These are phyloP conservation scores for Chlorophyllum brunneum DNA, from an alignment of 768 basidiomycete species.

Conservation along the genomic window DNA sequence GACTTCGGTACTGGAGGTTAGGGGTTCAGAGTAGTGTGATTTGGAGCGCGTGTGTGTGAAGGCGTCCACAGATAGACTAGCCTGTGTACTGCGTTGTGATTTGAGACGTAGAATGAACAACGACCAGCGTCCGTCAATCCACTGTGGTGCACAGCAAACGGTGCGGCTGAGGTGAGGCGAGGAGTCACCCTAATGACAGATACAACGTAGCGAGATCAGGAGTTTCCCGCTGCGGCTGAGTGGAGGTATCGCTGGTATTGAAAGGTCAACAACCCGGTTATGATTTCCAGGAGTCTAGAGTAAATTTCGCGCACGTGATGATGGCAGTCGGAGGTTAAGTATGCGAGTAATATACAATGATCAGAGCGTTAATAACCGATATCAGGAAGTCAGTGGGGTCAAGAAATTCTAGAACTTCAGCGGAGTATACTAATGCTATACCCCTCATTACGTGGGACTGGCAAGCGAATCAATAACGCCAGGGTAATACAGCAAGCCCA, in stretches of 20 bases:
- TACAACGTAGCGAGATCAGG: background rate
- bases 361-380: background rate
- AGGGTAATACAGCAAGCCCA: background rate
- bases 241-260: no score
- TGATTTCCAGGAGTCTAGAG: no score
- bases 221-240: no score
- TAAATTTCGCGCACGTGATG: slow-evolving; percentile 2
- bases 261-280: no score
- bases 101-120: background rate
- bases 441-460: no score
- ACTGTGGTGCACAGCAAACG: background rate
- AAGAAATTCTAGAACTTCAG: no score
- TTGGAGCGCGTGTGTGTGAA: background rate
- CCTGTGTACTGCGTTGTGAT: background rate
- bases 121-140: background rate
- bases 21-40: background rate
- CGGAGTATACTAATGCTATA: no score
- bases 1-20: background rate
- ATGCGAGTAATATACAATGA: background rate
- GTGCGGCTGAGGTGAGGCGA: slow-evolving; percentile 3
- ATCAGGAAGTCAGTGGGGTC: no score
- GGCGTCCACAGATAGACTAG: background rate
- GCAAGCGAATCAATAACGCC: background rate
- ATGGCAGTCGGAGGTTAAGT: background rate
- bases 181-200: background rate